Base-by-base conservation (phyloP, 139 green algal genomes). In the Haematococcus sp. region DNA sequence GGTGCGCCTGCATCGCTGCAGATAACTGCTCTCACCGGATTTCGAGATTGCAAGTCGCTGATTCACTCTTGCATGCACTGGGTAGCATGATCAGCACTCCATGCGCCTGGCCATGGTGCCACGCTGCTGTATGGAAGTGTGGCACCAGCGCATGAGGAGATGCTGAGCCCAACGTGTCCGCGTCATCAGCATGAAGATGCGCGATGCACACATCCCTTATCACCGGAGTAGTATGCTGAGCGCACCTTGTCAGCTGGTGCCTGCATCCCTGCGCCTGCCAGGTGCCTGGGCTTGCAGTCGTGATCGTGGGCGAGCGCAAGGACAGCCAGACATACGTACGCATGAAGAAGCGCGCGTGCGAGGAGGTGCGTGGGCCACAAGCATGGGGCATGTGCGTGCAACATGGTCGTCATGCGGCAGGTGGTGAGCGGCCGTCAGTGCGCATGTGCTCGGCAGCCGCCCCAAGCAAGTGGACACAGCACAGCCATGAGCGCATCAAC, bases 251-350 rank as follows among this genome's bases (percentile, higher is more conserved):
- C n/a, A n/a, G n/a, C n/a, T n/a, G n/a, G n/a, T 15, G 27, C 69
- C 27, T 44, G 28, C 25, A 73, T 52, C 7, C 9, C 34, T 51
- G 43, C 20, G 13, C 35, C 2, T 64, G 25, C n/a, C 81, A 95
- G 88, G 85, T 90, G 0, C 95, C 95, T 25, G 95, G 95, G 5
- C 83, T 99, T 44, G 95, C 95, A 11, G 95, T 99, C 1, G 91
- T 99, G 0, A 88, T 99, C 13, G 95, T 99, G 11, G 95, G 95
- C 11, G 83, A 92, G 63, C 86, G 96, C 60, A 97, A 97, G 71
- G 95, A 99, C 82, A 97, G 90, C 23, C 86, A 98, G 76, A 98
- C 96, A 0, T 99, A 99, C 76, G 95, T 99, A 17, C 85, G 94
- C 43, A 97, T 88, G 84, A 99, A 99, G 85, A 89, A 90, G 35